A percentile compares a stretch with the other conserved stretches of the same genome.
phyloP scores from a whole-genome alignment of 176 grass and related monocot genomes.

The Thinopyrum elongatum region DNA sequence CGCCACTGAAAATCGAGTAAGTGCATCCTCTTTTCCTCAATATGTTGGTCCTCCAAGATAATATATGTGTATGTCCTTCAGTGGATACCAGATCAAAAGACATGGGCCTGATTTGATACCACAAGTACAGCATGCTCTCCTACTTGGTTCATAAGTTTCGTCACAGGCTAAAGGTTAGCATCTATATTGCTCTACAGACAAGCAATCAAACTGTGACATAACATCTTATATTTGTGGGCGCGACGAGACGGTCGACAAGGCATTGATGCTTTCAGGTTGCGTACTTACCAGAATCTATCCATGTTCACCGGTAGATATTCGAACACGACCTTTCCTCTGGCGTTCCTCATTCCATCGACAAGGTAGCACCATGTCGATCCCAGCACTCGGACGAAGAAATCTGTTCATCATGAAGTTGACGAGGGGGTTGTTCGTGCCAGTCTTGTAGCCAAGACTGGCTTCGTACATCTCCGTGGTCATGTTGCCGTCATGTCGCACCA shows the following conservation, averaged over 20 bases:
- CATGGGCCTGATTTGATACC: slow-evolving; percentile 34
- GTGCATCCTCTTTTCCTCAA: slow-evolving; percentile 31
- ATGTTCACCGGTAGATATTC: slow-evolving; percentile 72
- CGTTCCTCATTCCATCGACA: slow-evolving; percentile 70
- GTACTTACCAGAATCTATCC: slow-evolving; percentile 64
- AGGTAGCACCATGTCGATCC: slow-evolving; percentile 79
- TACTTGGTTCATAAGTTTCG: slow-evolving; percentile 44
- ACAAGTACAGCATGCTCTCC: slow-evolving; percentile 3
- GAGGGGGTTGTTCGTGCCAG: slow-evolving; percentile 62
- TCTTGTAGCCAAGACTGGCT: slow-evolving; percentile 49
- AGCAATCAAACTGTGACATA: background rate
- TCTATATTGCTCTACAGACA: background rate
- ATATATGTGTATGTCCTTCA: slow-evolving; percentile 25
- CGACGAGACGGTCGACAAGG: background rate
- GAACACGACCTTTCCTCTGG: slow-evolving; percentile 56
- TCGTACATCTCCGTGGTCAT: slow-evolving; percentile 53
- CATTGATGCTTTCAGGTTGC: background rate
- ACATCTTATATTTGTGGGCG: background rate
- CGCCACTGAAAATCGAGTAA: slow-evolving; percentile 23
- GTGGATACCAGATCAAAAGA: slow-evolving; percentile 66
- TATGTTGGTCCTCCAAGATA: slow-evolving; percentile 42
- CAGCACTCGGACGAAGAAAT: slow-evolving; percentile 64
- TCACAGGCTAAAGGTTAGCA: background rate
- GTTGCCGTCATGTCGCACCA: slow-evolving; percentile 47
- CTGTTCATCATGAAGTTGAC: slow-evolving; percentile 66